These are phyloP conservation scores for Cladorrhinum sp. DNA, from an alignment of 2,329 filamentous ascomycete genomes.

Conservation along the genomic window DNA sequence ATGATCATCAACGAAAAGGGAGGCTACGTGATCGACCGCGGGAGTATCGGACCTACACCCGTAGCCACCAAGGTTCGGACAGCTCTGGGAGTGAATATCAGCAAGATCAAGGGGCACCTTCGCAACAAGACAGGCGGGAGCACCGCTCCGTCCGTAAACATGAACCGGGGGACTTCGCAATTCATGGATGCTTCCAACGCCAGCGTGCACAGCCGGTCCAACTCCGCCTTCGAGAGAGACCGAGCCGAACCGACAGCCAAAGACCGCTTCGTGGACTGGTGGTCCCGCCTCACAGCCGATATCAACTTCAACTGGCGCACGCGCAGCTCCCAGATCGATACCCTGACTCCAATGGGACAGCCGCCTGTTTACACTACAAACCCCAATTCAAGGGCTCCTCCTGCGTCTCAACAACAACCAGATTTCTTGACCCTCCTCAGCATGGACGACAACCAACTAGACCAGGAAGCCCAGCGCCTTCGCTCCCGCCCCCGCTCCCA, in stretches of 20 bases:
- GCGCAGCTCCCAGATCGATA: conserved; percentile 10
- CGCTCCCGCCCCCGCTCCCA: conserved; percentile 28
- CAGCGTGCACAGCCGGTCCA: conserved; percentile 37
- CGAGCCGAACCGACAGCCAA: conserved; percentile 31
- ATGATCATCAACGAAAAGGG: conserved; percentile 29
- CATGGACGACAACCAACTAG: conserved; percentile 42
- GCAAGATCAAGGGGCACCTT: conserved; percentile 34
- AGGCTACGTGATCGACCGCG: conserved; percentile 43
- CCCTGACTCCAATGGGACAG: neutral
- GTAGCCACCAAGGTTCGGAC: conserved; percentile 41
- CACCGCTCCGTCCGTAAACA: conserved; percentile 42
- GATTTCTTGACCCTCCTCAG: conserved; percentile 44
- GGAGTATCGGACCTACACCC: conserved; percentile 49
- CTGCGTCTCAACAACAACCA: conserved; percentile 31
- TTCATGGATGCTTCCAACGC: conserved; percentile 37
- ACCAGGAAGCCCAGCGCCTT: conserved; percentile 35
- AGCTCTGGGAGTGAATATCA: conserved; percentile 37
- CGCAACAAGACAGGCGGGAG: conserved; percentile 33
- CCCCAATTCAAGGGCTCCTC: conserved; percentile 13
- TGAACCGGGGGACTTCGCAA: conserved; percentile 54
- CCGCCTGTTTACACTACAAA: neutral
- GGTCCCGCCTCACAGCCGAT: conserved; percentile 41
- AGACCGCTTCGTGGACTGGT: conserved; percentile 45
- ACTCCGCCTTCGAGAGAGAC: conserved; percentile 25
- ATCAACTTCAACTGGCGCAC: conserved; percentile 38